Evolutionary conservation across 352 stramenopile genomes (phyloP), one percentile per base, ranked within the genome.

Genomic region (Phytophthora litchii): DNA sequence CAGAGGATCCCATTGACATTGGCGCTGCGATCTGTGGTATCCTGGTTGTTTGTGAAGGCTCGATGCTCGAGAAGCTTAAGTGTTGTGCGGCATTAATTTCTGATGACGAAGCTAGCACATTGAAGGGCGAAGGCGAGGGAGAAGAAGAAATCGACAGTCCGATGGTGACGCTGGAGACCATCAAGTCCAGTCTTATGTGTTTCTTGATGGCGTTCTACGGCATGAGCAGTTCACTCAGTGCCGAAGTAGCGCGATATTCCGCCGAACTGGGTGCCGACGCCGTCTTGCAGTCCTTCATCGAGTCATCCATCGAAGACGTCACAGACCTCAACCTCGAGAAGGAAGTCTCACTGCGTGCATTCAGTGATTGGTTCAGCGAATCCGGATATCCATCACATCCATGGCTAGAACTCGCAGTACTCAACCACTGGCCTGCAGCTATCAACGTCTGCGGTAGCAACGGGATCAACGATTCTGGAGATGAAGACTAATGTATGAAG

Each of bases 151-250:
- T n/a, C 11, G 54, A 66, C 5, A 36, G 31, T 6, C 21, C 45
- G 1, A 67, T 68, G n/a, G 74, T 85, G 4, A 68, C 70, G 21
- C 52, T 91, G 13, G 76, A 86, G 48, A 89, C 69, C 1, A 74
- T 93, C 42, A 84, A 79, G 64, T 75, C 70, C 7, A 78, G 60
- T 47, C 70, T 94, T 19, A 90, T 76, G 66, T 85, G 77, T 49
- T 91, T 91, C 54, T 64, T 94, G 17, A 92, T 94, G 72, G 74
- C 80, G 10, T 91, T 94, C 44, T 94, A 92, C 60, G 85, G 79
- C 23, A 89, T 94, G 67, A 92, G 81, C 34, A 90, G 77, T 53
- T 92, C 83, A 7, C 50, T 91, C 10, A 89, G 79, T 29, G 76
- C 78, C 1, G 85, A 94, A 16, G 55, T 92, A 12, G 80, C 85